Base-by-base conservation (phyloP, 495 filamentous ascomycete genomes). In the Parathielavia appendiculata region DNA sequence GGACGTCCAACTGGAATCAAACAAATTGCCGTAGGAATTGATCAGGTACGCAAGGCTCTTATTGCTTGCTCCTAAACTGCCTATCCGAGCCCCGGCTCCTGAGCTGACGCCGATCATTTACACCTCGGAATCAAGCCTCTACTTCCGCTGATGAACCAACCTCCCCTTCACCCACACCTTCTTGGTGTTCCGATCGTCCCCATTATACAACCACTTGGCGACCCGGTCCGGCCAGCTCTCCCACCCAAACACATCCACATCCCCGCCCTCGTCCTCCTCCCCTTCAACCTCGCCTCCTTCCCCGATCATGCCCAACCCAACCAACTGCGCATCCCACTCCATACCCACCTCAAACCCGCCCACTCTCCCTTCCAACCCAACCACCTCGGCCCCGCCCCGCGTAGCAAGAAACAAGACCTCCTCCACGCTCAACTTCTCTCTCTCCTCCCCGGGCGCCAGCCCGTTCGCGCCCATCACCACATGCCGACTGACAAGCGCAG, bases 321-420 rank as follows among this genome's bases (percentile, higher is more conserved):
- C 75, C 63, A 93, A 73, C 74, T 93, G 86, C 63, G 87, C 90
- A 80, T 96, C 91, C 83, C 86, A 96, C 63, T 88, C 80, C 88
- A 83, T 92, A n/a, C 90, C 91, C 1, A 85, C 80, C 60, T 86
- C 88, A 72, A 96, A 95, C 9, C 72, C 81, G 5, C 91, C 91
- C 20, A 96, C 78, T 60, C 75, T 82, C 8, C 76, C 76, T 22
- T 76, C 79, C 51, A 96, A 71, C 32, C 89, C 88, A 0, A 95
- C 77, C 49, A 91, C 88, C 50, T 81, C 73, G 0, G 92, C 91
- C 0, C 91, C 92, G 11, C 91, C 91, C 19, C 77, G 71, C 17
- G 92, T 96, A 0, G 88, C 91, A 0, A 97, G 76, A 64, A 88
- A 96, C 50, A 98, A 66, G n/a, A 81, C 89, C 69, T 98, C 92